phyloP scores from a whole-genome alignment of 2,329 filamentous ascomycete species.

The Ophiostoma australiae region DNA sequence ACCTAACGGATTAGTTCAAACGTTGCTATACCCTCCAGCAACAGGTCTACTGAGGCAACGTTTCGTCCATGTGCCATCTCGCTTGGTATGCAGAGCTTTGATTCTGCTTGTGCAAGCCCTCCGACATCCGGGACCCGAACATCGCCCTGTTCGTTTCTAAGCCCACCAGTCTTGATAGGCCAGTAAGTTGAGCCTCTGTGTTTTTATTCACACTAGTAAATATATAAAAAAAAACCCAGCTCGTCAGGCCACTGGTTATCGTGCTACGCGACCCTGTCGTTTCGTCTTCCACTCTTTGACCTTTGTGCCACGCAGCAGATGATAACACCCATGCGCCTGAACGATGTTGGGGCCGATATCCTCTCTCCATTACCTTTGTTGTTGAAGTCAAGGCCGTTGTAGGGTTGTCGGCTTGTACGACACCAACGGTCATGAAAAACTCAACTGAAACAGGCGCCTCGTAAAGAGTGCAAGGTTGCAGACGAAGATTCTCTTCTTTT shows the following conservation, averaged over 20 bases:
- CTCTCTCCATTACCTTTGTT: not conserved
- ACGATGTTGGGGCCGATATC: too few relatives aligned
- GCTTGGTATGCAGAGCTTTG: slow-evolving; percentile 9
- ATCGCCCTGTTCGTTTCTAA: not conserved
- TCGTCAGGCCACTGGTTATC: not conserved
- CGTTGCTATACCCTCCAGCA: not conserved
- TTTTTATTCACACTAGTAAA: not conserved
- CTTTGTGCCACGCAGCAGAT: slow-evolving; percentile 16
- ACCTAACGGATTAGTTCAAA: not conserved
- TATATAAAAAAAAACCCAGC: not conserved
- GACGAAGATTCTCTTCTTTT: too few relatives aligned
- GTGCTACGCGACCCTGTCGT: not conserved
- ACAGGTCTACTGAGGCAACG: slow-evolving; percentile 15
- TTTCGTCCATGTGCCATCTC: slow-evolving; percentile 16
- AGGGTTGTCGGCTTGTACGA: slow-evolving; percentile 8
- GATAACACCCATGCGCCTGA: not conserved
- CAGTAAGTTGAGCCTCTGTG: not conserved
- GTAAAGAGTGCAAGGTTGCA: not conserved
- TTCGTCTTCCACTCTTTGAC: slow-evolving; percentile 15
- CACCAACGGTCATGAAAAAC: slow-evolving; percentile 15
- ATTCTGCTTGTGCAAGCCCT: slow-evolving; percentile 1
- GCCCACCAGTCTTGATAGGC: not conserved
- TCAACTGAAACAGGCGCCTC: slow-evolving; percentile 21
- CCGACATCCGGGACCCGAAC: not conserved
- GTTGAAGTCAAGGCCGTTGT: not conserved